A percentile compares a stretch with the other conserved stretches of the same genome.
phyloP scores from a whole-genome alignment of 1,139 yeast species.

The Arxiozyma slooffiae region DNA sequence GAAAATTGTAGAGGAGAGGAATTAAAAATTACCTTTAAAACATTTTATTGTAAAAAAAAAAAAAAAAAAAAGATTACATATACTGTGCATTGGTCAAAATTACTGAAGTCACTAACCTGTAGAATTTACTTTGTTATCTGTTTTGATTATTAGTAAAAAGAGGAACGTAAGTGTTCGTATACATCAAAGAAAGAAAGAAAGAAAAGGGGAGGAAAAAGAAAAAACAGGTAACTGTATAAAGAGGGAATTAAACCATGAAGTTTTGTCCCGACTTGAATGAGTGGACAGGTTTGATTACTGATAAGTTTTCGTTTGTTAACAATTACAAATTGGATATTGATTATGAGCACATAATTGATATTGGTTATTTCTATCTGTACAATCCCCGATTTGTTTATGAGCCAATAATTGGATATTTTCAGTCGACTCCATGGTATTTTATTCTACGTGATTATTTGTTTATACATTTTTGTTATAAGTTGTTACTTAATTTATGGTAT shows the following conservation, averaged over 20 bases:
- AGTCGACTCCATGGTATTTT: conserved; percentile 7
- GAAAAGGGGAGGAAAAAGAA: no score
- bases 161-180: no score
- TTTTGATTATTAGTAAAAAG: no score
- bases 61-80: no score
- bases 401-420: background rate
- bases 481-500: conserved; percentile 6
- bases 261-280: background rate
- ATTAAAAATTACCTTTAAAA: background rate
- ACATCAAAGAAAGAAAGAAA: no score
- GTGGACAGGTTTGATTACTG: background rate
- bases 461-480: conserved; percentile 8
- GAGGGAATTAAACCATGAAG: background rate
- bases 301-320: background rate
- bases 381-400: background rate
- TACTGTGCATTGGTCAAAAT: no score
- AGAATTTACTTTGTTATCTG: no score
- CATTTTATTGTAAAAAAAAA: no score
- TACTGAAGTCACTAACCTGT: no score
- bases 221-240: background rate
- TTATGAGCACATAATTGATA: background rate
- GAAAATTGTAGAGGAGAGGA: background rate
- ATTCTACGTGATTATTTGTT: conserved; percentile 6
- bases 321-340: background rate
- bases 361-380: background rate